Conservation (phyloP, 345 rosid species). For the rapeseed (Brassica napus) region DNA sequence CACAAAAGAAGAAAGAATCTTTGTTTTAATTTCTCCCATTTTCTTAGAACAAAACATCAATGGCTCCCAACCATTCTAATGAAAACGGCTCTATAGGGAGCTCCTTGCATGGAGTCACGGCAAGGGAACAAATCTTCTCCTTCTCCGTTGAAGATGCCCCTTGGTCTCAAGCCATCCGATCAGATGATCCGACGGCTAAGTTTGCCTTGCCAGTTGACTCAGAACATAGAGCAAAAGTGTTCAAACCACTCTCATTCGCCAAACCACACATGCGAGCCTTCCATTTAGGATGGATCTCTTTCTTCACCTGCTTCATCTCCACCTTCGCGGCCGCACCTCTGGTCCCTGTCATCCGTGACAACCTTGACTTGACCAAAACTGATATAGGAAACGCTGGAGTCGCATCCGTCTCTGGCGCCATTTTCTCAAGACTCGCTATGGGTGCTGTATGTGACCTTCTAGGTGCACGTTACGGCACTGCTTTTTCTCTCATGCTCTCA, state of each 20-base stretch:
- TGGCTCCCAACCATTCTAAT: conserved; percentile 38
- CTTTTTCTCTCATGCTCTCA: conserved; percentile 63
- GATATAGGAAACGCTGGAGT: conserved; percentile 86
- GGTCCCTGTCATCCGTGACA: conserved; percentile 77
- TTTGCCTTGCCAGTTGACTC: conserved; percentile 73
- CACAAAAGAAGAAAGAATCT: conserved; percentile 8
- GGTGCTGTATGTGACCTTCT: conserved; percentile 80
- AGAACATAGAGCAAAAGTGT: conserved; percentile 74
- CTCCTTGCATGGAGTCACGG: conserved; percentile 74
- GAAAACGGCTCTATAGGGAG: conserved; percentile 47
- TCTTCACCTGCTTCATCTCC: conserved; percentile 84
- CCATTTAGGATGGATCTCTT: conserved; percentile 87
- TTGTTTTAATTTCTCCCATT: background rate
- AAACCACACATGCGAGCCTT: conserved; percentile 89
- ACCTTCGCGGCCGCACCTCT: conserved; percentile 90
- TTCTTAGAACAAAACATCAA: conserved; percentile 20
- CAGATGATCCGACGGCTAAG: conserved; percentile 51
- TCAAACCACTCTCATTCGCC: conserved; percentile 62
- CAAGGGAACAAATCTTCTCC: conserved; percentile 59
- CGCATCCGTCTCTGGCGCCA: conserved; percentile 82
- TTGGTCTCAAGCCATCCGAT: conserved; percentile 15
- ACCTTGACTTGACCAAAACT: conserved; percentile 60
- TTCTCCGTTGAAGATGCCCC: conserved; percentile 39
- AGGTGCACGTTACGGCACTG: conserved; percentile 79
- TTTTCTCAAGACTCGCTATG: conserved; percentile 79